phyloP scores from a whole-genome alignment of 176 grass and related monocot species.

The Ensete glaucum region DNA sequence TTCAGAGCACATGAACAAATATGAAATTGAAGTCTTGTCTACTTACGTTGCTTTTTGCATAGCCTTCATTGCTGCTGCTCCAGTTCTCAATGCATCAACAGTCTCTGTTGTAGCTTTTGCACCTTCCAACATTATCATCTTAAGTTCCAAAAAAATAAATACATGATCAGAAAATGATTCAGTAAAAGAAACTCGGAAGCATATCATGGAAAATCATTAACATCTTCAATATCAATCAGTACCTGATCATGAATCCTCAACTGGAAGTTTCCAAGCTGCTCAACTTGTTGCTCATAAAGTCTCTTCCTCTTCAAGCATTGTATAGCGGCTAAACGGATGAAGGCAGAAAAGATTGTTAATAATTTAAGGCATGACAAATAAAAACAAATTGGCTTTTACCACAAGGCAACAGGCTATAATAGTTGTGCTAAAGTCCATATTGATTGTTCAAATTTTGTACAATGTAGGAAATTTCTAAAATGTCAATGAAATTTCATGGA shows the following conservation, averaged over 20 bases:
- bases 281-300: conserved; percentile 69
- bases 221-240: conserved; percentile 6
- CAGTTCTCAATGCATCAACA: conserved; percentile 71
- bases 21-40: neutral
- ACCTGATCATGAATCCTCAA: conserved; percentile 89
- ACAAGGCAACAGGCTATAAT: neutral
- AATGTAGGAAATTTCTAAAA: too few species aligned
- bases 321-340: conserved; percentile 50
- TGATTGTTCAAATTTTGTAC: neutral
- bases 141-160: neutral
- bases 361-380: neutral
- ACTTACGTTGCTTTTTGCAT: conserved; percentile 82
- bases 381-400: neutral
- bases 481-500: neutral
- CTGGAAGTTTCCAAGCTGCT: conserved; percentile 71
- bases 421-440: neutral
- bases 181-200: neutral
- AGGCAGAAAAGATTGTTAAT: neutral
- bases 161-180: neutral
- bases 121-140: conserved; percentile 79
- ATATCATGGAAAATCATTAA: conserved; percentile 4
- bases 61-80: conserved; percentile 73
- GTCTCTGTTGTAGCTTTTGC: conserved; percentile 77
- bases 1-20: neutral
- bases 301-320: conserved; percentile 80